Evolutionary conservation across 2,329 filamentous ascomycete genomes (phyloP).

Genomic region (Bisporella sp.): DNA sequence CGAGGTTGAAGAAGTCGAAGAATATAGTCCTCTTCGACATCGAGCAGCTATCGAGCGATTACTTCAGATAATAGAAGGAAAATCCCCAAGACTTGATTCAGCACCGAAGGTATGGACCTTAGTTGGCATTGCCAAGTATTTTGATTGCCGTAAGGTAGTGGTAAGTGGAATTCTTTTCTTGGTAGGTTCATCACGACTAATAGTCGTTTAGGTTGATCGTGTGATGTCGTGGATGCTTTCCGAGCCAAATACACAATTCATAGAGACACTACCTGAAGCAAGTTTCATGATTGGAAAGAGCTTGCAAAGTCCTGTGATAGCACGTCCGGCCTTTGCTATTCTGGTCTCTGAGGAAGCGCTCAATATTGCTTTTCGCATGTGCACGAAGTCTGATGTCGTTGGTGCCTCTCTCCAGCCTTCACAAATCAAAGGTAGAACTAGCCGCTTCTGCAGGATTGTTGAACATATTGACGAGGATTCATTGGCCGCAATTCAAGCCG

Average conservation of each 20-base stretch:
- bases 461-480: conserved; percentile 46
- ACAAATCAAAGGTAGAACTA: conserved; percentile 5
- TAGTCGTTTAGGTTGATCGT: conserved; percentile 29
- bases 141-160: conserved; percentile 42
- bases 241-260: conserved; percentile 46
- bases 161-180: conserved; percentile 25
- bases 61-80: conserved; percentile 49
- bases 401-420: neutral
- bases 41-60: conserved; percentile 56
- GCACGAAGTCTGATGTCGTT: neutral
- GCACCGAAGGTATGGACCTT: conserved; percentile 61
- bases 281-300: conserved; percentile 48
- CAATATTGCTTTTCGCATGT: conserved; percentile 6
- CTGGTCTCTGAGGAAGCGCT: conserved; percentile 58
- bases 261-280: conserved; percentile 58
- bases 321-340: conserved; percentile 47
- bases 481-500: conserved; percentile 51
- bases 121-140: conserved; percentile 52
- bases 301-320: conserved; percentile 36
- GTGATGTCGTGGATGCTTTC: conserved; percentile 53
- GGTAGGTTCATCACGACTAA: neutral
- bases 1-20: conserved; percentile 19
- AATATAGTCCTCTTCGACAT: conserved; percentile 61
- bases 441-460: conserved; percentile 39
- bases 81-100: conserved; percentile 51